phyloP scores from a whole-genome alignment of 192 early-diverging fungal genomes.

The Phycomyces nitens region DNA sequence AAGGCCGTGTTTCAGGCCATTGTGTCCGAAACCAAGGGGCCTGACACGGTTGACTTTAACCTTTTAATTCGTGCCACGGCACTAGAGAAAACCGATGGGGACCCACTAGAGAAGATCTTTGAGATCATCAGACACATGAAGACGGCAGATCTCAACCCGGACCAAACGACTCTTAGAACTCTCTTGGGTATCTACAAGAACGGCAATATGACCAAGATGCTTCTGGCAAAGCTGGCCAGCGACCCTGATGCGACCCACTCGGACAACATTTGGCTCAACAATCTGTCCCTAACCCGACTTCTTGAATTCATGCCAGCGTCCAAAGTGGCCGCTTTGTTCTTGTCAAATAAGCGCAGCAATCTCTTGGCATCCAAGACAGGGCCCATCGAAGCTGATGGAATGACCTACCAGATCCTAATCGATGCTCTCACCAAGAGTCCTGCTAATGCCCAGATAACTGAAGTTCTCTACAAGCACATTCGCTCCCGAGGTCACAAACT shows the following conservation, averaged over 20 bases:
- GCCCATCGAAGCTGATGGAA: not conserved
- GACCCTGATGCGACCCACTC: not conserved
- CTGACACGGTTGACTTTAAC: conserved; percentile 32
- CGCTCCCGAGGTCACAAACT: conserved; percentile 18
- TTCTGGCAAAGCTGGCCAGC: conserved; percentile 6
- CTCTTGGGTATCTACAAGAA: conserved; percentile 16
- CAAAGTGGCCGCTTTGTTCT: conserved; percentile 1
- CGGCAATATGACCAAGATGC: conserved; percentile 3
- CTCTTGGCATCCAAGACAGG: not conserved
- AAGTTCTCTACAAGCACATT: conserved; percentile 21
- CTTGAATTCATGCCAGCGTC: not conserved
- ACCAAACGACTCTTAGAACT: conserved; percentile 21
- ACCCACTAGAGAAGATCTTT: conserved; percentile 16
- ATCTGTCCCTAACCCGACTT: conserved; percentile 14
- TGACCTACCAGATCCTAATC: conserved; percentile 23
- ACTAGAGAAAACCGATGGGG: not conserved
- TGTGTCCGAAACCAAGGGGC: conserved; percentile 11
- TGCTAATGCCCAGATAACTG: conserved; percentile 6
- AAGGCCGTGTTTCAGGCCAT: conserved; percentile 19
- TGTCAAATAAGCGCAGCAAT: not conserved
- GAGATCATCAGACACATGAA: conserved; percentile 30
- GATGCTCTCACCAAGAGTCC: conserved; percentile 7
- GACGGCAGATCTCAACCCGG: conserved; percentile 13
- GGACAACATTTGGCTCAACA: conserved; percentile 20
- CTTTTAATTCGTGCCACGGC: conserved; percentile 16